A percentile compares a stretch with the other conserved stretches of the same genome.
phyloP scores from a whole-genome alignment of 139 green algal genomes.

The Coelastrella sp. region DNA sequence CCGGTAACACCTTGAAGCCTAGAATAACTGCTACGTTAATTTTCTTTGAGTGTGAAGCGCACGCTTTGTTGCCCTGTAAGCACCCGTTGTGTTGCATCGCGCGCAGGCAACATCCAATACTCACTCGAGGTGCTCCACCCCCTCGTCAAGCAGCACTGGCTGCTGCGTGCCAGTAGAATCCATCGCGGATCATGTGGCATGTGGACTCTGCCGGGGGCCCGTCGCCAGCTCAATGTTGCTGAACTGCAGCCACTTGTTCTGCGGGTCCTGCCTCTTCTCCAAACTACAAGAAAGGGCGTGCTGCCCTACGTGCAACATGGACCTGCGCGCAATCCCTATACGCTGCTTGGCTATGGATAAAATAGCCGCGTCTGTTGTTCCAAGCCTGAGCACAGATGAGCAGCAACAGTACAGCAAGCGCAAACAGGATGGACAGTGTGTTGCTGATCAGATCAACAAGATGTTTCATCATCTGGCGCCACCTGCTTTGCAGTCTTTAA shows the following conservation, averaged over 20 bases:
- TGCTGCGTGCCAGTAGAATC: slow-evolving; percentile 18
- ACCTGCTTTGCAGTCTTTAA: background rate
- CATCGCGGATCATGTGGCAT: slow-evolving; percentile 35
- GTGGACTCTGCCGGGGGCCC: slow-evolving; percentile 48
- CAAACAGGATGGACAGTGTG: slow-evolving; percentile 49
- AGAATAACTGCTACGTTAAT: no score
- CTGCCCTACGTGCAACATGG: slow-evolving; percentile 61
- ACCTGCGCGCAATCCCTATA: slow-evolving; percentile 55
- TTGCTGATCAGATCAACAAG: slow-evolving; percentile 51
- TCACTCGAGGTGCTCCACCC: background rate
- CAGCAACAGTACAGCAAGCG: slow-evolving; percentile 47
- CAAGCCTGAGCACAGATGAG: slow-evolving; percentile 12
- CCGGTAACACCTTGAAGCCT: no score
- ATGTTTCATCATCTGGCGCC: slow-evolving; percentile 38
- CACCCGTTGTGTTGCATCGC: background rate
- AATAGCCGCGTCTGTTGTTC: slow-evolving; percentile 37
- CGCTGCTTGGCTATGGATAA: slow-evolving; percentile 57
- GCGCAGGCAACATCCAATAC: background rate
- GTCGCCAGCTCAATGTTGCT: slow-evolving; percentile 54
- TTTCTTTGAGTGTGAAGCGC: no score
- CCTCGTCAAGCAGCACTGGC: background rate
- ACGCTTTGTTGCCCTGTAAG: no score
- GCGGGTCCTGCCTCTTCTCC: slow-evolving; percentile 57
- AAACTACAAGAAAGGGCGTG: slow-evolving; percentile 42
- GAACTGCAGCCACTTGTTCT: slow-evolving; percentile 59